These are phyloP conservation scores for Talaromyces thailandensis DNA, from an alignment of 495 filamentous ascomycete species.

Conservation along the genomic window DNA sequence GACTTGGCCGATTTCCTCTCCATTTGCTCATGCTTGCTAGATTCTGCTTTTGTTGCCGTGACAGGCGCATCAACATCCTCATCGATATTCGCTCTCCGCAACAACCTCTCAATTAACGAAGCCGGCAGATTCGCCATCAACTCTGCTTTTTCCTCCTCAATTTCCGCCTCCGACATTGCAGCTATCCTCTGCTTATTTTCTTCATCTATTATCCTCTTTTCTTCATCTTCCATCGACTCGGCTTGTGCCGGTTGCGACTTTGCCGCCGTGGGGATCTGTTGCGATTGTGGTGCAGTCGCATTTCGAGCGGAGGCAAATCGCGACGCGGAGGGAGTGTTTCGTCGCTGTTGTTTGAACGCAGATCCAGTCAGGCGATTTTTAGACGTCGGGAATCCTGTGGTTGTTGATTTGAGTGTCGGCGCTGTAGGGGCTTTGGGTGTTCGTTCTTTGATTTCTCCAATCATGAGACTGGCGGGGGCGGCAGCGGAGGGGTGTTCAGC, in stretches of 20 bases:
- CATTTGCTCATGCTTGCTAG: not conserved
- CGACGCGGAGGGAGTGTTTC: not conserved
- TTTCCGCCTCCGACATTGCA: constrained; percentile 73
- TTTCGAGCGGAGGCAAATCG: not conserved
- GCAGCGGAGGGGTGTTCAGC: constrained; percentile 11
- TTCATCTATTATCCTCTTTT: constrained; percentile 63
- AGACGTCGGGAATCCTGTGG: constrained; percentile 79
- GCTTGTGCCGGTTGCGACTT: constrained; percentile 3
- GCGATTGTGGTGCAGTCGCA: not conserved
- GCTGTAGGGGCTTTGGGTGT: constrained; percentile 39
- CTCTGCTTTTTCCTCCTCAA: constrained; percentile 66
- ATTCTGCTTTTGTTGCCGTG: not conserved
- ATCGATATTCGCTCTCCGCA: constrained; percentile 72
- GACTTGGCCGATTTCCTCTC: constrained; percentile 14
- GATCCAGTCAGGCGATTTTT: constrained; percentile 66
- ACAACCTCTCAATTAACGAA: constrained; percentile 61
- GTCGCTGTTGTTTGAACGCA: constrained; percentile 62
- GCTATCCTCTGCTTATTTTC: constrained; percentile 71
- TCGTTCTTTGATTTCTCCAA: constrained; percentile 76
- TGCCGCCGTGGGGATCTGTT: not conserved
- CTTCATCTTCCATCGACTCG: constrained; percentile 31
- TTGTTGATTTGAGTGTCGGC: constrained; percentile 49
- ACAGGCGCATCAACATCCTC: constrained; percentile 27
- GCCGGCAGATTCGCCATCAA: constrained; percentile 61
- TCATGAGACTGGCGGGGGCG: constrained; percentile 23